Evolutionary conservation across 495 filamentous ascomycete genomes (phyloP), one percentile per base, ranked within the genome.

Genomic region (Aspergillus nanangensis): DNA sequence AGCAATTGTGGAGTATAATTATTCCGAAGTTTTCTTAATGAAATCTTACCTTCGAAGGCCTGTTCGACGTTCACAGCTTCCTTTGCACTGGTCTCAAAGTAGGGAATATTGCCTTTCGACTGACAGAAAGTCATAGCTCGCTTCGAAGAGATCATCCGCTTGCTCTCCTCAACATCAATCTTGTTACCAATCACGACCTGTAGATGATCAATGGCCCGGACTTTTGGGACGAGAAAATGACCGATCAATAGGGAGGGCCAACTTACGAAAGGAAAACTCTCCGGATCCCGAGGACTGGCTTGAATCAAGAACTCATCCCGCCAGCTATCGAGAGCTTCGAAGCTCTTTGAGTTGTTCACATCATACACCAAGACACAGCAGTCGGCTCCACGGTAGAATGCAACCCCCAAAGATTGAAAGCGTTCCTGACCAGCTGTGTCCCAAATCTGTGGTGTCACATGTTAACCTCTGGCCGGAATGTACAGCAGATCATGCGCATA

Each of bases 11-110:
- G n/a, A n/a, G n/a, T n/a, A n/a, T n/a, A n/a, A n/a, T n/a, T n/a
- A n/a, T n/a, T n/a, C n/a, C n/a, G n/a, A n/a, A n/a, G n/a, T n/a
- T n/a, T n/a, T n/a, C n/a, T n/a, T n/a, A n/a, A n/a, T n/a, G n/a
- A n/a, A n/a, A n/a, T 17, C 73, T 52, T 67, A 95, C 92, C 88
- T 76, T 97, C 93, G 62, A 99, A 99, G 39, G 93, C 94, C 67
- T 96, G 88, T 72, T 99, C 93, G 11, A 99, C 93, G 56, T 97
- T 96, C 61, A 96, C 82, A 20, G 91, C 94, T 65, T 99, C 93
- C 75, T 99, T 99, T 29, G 93, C 93, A 69, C 91, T 96, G 5
- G 93, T 97, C 78, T 99, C 93, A 58, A 97, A 99, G 66, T 97
- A 99, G 3, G 94, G 94, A 51, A 98, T 96, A 42, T 84, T 87